Evolutionary conservation across 2,329 filamentous ascomycete genomes (phyloP), one percentile per base, ranked within the genome.

Genomic region (Penicillium thymicola): DNA sequence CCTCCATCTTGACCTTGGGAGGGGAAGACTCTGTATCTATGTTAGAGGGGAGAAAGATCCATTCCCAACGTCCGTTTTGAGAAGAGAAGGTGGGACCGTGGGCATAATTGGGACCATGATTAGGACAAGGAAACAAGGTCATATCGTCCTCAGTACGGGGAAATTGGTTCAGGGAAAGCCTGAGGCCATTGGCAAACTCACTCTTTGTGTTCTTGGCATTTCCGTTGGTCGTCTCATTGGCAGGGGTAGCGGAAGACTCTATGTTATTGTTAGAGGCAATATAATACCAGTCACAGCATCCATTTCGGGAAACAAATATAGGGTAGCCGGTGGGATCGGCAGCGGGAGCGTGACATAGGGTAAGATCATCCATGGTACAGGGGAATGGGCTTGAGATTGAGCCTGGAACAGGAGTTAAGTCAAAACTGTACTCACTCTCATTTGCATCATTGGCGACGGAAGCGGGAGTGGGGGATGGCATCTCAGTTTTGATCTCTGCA

Each of bases 231-330:
- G 43, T 25, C 16, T 14, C 23, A 25, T 32, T 41, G 34, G 16
- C 2, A 9, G 43, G 11, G 13, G 21, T 16, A 36, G 44, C 7
- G 23, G 30, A 32, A 45, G 21, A 16, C 36, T 50, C 27, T 50
- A 13, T 40, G 38, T 18, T 16, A 16, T 16, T 21, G 44, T 54
- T 28, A 54, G 51, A 54, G 16, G 6, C 4, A 42, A 36, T 7
- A n/a, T 49, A 41, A 41, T 36, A 50, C 43, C 27, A 49, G 28
- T 49, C 44, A 42, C 51, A 42, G 44, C 9, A 18, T 9, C 36
- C 27, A 54, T 49, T 49, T 38, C 21, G 27, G 16, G 43, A 49
- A 28, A 48, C 10, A 34, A 54, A 54, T 10, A 48, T 48, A n/a
- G 51, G 51, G 23, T 23, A 41, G 27, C 27, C 18, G 10, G 21